Percentiles rank a stretch among this genome's conserved stretches.
These are phyloP conservation scores for Agaricus blazei DNA, from an alignment of 768 basidiomycete genomes.

Conservation along the genomic window DNA sequence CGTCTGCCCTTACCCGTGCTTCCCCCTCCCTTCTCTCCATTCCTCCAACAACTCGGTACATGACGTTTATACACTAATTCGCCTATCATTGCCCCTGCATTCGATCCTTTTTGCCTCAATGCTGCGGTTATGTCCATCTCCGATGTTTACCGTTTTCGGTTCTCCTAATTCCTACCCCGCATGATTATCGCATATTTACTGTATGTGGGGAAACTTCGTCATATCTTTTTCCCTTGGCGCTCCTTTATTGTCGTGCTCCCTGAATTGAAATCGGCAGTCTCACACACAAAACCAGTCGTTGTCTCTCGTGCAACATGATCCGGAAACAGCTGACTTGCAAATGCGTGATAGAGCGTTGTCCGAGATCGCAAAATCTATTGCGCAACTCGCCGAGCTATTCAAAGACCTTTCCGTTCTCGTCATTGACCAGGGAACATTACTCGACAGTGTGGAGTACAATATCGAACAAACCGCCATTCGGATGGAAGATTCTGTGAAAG, in stretches of 20 bases:
- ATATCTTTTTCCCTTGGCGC: not conserved
- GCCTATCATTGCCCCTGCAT: conserved; percentile 5
- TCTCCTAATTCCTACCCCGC: not conserved
- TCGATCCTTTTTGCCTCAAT: conserved; percentile 5
- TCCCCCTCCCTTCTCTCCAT: not conserved
- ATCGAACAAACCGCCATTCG: conserved; percentile 87
- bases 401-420: conserved; percentile 90
- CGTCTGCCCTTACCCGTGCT: not conserved
- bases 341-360: conserved; percentile 66
- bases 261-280: conserved; percentile 19
- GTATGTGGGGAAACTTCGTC: conserved; percentile 1
- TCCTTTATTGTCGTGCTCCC: conserved; percentile 8
- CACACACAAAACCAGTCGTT: conserved; percentile 32
- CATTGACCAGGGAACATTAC: conserved; percentile 95
- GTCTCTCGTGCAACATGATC: conserved; percentile 34
- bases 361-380: conserved; percentile 89
- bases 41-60: not conserved
- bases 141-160: conserved; percentile 7
- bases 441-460: conserved; percentile 97
- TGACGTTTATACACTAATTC: not conserved
- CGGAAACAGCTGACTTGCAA: conserved; percentile 33
- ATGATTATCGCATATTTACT: conserved; percentile 1
- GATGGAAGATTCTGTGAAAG: conserved; percentile 78
- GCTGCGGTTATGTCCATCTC: not conserved
- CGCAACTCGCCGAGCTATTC: conserved; percentile 90